These are phyloP conservation scores for Pseudozyma thailandica DNA, from an alignment of 1,284 basidiomycete genomes.

Conservation along the genomic window DNA sequence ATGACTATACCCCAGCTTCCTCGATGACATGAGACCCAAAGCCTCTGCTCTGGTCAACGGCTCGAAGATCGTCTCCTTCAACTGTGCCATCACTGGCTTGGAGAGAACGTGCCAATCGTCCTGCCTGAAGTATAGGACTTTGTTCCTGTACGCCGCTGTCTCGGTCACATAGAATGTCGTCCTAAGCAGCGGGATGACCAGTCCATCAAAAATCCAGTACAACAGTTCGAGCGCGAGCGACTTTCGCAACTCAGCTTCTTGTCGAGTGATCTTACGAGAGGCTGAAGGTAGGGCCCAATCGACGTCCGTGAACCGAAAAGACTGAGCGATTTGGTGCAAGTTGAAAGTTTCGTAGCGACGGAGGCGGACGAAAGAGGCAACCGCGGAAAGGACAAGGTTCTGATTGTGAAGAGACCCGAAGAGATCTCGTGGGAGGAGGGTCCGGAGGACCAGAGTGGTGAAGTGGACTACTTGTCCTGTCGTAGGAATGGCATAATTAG, in stretches of 20 bases:
- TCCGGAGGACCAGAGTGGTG: slow-evolving; percentile 72
- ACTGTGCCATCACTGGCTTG: slow-evolving; percentile 79
- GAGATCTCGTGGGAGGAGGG: slow-evolving; percentile 79
- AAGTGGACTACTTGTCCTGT: slow-evolving; percentile 72
- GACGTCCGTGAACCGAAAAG: slow-evolving; percentile 79
- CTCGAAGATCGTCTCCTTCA: slow-evolving; percentile 72
- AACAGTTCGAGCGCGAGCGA: slow-evolving; percentile 84
- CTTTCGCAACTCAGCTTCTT: slow-evolving; percentile 79
- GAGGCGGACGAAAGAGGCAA: slow-evolving; percentile 77
- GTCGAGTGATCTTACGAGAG: slow-evolving; percentile 70
- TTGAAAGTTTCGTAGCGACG: slow-evolving; percentile 83
- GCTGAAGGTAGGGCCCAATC: slow-evolving; percentile 77
- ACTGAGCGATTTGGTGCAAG: slow-evolving; percentile 83
- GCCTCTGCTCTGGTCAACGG: slow-evolving; percentile 61
- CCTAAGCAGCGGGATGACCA: slow-evolving; percentile 83
- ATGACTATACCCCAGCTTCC: slow-evolving; percentile 79
- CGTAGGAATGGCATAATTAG: slow-evolving; percentile 78
- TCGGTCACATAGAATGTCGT: slow-evolving; percentile 95
- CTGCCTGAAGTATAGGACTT: slow-evolving; percentile 89
- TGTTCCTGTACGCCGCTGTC: slow-evolving; percentile 85
- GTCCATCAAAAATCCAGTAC: slow-evolving; percentile 91
- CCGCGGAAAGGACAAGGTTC: slow-evolving; percentile 74
- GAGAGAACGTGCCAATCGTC: slow-evolving; percentile 88
- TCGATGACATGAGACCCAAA: slow-evolving; percentile 54
- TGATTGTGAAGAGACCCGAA: slow-evolving; percentile 83